A percentile compares a stretch with the other conserved stretches of the same genome.
Evolutionary conservation across 1,284 basidiomycete genomes (phyloP).

Genomic region (Mycena sp.): DNA sequence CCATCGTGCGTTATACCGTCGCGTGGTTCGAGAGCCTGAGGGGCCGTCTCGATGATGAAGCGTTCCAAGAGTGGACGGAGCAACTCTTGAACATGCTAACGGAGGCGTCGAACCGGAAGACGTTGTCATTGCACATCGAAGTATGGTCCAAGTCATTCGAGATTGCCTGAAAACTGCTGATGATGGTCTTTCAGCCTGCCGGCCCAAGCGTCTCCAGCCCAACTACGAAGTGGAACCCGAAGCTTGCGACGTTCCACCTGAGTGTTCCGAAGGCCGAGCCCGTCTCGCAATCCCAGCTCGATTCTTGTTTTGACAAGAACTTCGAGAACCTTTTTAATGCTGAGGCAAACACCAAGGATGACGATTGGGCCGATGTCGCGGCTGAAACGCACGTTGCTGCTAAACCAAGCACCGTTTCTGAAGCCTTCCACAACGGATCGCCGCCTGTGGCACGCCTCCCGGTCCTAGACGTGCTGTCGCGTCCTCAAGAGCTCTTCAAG

Average conservation of each 20-base stretch:
- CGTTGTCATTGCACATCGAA: constrained; percentile 40
- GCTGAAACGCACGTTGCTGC: constrained; percentile 21
- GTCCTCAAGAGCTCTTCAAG: constrained; percentile 45
- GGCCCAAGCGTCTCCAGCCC: constrained; percentile 34
- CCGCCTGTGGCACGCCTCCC: constrained; percentile 36
- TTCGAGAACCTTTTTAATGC: constrained; percentile 42
- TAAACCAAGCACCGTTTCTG: neutral
- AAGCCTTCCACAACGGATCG: neutral
- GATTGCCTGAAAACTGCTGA: neutral
- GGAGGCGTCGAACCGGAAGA: constrained; percentile 22
- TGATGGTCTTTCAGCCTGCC: constrained; percentile 25
- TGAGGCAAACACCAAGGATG: constrained; percentile 32
- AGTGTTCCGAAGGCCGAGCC: constrained; percentile 42
- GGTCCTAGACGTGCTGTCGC: constrained; percentile 37
- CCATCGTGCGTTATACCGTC: constrained; percentile 41
- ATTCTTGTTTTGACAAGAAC: constrained; percentile 43
- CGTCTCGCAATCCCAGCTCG: constrained; percentile 36
- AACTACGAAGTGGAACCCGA: constrained; percentile 39
- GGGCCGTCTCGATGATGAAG: constrained; percentile 43
- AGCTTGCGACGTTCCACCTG: constrained; percentile 40
- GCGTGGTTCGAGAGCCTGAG: constrained; percentile 47
- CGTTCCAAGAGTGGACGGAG: constrained; percentile 46
- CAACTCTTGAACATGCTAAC: constrained; percentile 40
- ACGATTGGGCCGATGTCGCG: constrained; percentile 44
- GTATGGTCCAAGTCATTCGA: constrained; percentile 26